Evolutionary conservation across 148 eudicot genomes (phyloP).

Genomic region (Polygonum maritimum): DNA sequence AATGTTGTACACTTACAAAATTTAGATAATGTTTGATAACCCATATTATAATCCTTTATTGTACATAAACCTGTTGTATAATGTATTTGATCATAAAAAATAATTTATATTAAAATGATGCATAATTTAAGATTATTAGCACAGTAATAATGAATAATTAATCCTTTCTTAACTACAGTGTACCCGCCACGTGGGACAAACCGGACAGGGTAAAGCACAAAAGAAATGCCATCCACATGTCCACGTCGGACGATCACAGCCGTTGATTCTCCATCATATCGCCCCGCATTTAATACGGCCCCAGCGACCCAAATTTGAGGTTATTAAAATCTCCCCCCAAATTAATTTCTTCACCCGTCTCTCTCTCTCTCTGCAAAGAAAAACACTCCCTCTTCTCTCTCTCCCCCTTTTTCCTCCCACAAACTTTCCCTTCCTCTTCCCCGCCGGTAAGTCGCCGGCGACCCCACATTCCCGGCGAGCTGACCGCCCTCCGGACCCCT

Average conservation of each 20-base stretch:
- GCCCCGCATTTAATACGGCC: neutral
- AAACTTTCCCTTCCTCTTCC: slow-evolving; percentile 3
- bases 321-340: neutral
- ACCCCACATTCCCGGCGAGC: neutral
- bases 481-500: neutral
- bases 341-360: slow-evolving; percentile 3
- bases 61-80: no score
- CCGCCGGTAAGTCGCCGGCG: slow-evolving; percentile 5
- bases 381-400: neutral
- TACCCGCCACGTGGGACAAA: neutral
- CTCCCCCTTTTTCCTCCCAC: neutral
- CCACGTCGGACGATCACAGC: slow-evolving; percentile 1
- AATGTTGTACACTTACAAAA: no score
- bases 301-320: slow-evolving; percentile 6
- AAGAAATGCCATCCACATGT: neutral
- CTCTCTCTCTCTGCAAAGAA: neutral
- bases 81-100: no score
- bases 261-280: neutral
- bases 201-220: neutral
- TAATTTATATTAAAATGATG: no score
- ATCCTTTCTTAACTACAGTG: neutral
- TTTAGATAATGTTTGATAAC: no score
- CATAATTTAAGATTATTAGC: no score
- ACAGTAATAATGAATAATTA: no score
- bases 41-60: no score